Percentiles rank a stretch among this genome's conserved stretches.
Evolutionary conservation across 495 filamentous ascomycete species (phyloP).

Genomic region (Xylaria acuta): DNA sequence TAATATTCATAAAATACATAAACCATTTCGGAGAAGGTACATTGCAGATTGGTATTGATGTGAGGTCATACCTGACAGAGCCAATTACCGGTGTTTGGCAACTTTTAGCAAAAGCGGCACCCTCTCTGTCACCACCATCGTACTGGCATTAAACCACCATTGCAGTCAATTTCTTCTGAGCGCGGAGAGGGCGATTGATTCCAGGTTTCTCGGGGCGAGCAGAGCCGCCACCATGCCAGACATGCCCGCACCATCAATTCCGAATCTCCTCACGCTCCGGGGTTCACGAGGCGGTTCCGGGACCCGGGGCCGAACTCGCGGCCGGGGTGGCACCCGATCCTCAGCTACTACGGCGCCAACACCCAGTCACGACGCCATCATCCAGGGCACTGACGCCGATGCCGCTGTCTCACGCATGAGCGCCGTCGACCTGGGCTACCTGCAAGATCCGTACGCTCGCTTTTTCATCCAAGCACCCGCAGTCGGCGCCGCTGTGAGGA

Average conservation of each 20-base stretch:
- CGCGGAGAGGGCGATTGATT: background rate
- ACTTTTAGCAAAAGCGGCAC: background rate
- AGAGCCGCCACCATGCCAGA: conserved; percentile 19
- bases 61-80: background rate
- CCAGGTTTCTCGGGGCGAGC: background rate
- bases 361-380: conserved; percentile 55
- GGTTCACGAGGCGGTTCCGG: conserved; percentile 47
- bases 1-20: background rate
- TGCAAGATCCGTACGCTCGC: conserved; percentile 78
- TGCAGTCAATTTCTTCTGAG: background rate
- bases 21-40: background rate
- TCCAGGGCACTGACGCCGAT: conserved; percentile 92
- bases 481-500: conserved; percentile 48
- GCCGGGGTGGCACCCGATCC: conserved; percentile 41
- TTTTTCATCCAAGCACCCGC: conserved; percentile 61
- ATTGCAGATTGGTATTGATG: background rate
- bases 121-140: background rate
- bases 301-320: conserved; percentile 50
- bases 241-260: conserved; percentile 77
- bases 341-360: conserved; percentile 31
- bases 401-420: conserved; percentile 87
- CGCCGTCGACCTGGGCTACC: conserved; percentile 85
- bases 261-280: conserved; percentile 75
- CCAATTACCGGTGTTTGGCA: background rate
- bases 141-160: background rate